Conservation (phyloP, 2,329 filamentous ascomycete genomes). For the Clarireedia homoeocarpa region DNA sequence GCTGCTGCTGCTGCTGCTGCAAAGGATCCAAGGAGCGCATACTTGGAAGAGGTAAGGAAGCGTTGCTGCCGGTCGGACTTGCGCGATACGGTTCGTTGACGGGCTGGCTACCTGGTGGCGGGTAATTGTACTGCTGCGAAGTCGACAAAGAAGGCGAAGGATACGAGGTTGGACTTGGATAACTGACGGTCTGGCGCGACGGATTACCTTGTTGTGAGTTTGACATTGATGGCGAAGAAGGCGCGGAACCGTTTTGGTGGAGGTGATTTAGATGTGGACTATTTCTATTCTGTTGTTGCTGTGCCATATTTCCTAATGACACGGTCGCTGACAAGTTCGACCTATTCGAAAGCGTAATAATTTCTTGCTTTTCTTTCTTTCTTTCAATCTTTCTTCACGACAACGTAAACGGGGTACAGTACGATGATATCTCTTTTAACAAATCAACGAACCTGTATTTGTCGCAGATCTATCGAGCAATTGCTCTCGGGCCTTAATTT, state of each 20-base stretch:
- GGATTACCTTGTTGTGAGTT: constrained; percentile 20
- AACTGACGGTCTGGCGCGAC: constrained; percentile 26
- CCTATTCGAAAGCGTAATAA: neutral
- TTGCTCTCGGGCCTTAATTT: no score
- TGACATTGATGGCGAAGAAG: constrained; percentile 29
- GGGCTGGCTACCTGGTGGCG: constrained; percentile 29
- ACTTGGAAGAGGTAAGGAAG: constrained; percentile 41
- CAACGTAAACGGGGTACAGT: neutral
- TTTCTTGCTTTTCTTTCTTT: no score
- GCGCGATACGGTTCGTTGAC: constrained; percentile 37
- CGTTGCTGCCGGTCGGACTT: constrained; percentile 35
- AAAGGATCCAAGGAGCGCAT: constrained; percentile 41
- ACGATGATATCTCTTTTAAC: neutral
- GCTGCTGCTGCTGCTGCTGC: constrained; percentile 26
- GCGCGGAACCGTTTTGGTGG: constrained; percentile 26
- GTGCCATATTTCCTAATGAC: constrained; percentile 17
- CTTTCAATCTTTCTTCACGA: neutral
- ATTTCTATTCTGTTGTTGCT: constrained; percentile 21
- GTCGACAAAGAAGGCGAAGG: constrained; percentile 39
- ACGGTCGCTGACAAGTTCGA: constrained; percentile 7
- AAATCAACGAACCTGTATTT: no score
- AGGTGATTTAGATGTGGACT: constrained; percentile 24
- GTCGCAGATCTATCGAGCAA: no score
- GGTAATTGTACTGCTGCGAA: constrained; percentile 40
- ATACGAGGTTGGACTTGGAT: constrained; percentile 41